phyloP scores from a whole-genome alignment of 2,329 filamentous ascomycete species.

The Sporothrix curviconia region DNA sequence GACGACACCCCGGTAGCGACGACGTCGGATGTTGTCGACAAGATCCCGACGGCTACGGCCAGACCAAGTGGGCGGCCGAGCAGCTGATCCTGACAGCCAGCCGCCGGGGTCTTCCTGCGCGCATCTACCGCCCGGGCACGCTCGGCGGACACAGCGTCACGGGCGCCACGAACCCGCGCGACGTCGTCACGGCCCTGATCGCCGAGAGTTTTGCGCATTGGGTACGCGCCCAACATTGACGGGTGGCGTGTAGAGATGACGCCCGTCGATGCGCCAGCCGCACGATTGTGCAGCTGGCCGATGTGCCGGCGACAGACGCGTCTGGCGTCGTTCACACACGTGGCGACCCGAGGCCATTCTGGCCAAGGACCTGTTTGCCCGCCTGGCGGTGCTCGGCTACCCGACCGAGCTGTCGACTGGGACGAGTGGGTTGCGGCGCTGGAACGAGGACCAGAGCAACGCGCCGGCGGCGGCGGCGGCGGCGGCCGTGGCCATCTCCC shows the following conservation, averaged over 20 bases:
- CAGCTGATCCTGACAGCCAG: conserved; percentile 65
- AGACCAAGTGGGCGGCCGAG: conserved; percentile 78
- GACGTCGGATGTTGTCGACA: conserved; percentile 57
- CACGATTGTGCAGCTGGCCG: conserved; percentile 61
- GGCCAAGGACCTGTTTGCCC: conserved; percentile 58
- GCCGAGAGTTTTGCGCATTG: conserved; percentile 71
- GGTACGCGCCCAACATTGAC: conserved; percentile 61
- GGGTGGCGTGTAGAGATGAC: conserved; percentile 80
- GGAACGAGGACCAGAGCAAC: conserved; percentile 58
- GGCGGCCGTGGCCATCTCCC: too few species aligned
- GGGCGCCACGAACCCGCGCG: conserved; percentile 71
- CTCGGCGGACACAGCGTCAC: conserved; percentile 71
- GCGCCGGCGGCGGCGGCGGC: conserved; percentile 20
- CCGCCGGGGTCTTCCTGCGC: conserved; percentile 59
- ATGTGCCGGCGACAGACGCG: neutral
- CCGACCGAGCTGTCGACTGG: conserved; percentile 60
- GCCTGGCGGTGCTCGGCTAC: conserved; percentile 62
- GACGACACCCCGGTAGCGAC: conserved; percentile 56
- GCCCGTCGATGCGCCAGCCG: conserved; percentile 72
- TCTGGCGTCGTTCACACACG: conserved; percentile 64
- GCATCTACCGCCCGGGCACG: conserved; percentile 67
- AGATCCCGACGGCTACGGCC: conserved; percentile 69
- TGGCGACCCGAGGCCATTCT: conserved; percentile 69
- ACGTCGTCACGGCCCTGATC: conserved; percentile 68
- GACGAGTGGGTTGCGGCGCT: conserved; percentile 68